A percentile compares a stretch with the other conserved stretches of the same genome.
Conservation (phyloP, 2,329 filamentous ascomycete genomes). For the Ceratocystiopsis minuta region DNA sequence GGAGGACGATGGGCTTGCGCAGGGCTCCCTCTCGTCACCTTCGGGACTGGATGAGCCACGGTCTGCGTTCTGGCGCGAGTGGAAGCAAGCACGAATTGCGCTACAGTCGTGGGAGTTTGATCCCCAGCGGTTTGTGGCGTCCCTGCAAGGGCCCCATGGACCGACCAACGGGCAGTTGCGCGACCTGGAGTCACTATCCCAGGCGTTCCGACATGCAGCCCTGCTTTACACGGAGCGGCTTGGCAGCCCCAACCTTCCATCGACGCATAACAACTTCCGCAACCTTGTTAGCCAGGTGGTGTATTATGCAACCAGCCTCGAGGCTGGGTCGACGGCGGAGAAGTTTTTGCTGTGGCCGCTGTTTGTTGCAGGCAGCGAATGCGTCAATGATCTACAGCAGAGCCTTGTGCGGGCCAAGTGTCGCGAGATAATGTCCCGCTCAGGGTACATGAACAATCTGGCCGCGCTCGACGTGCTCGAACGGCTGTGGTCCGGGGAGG, state of each 20-base stretch:
- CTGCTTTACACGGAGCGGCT: constrained; percentile 81
- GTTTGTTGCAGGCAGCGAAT: constrained; percentile 80
- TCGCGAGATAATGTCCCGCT: constrained; percentile 70
- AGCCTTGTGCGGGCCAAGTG: constrained; percentile 64
- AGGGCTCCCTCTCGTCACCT: constrained; percentile 22
- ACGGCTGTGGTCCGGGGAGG: constrained; percentile 50
- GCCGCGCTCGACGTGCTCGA: constrained; percentile 73
- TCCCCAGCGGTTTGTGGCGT: constrained; percentile 28
- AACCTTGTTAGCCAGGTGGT: constrained; percentile 67
- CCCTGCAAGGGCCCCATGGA: constrained; percentile 12
- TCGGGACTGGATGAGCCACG: constrained; percentile 38
- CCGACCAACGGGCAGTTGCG: constrained; percentile 44
- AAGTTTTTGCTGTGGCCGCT: constrained; percentile 90
- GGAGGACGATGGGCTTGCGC: constrained; percentile 32
- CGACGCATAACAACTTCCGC: constrained; percentile 61
- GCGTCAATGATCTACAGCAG: constrained; percentile 63
- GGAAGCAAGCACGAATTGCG: constrained; percentile 59
- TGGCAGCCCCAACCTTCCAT: constrained; percentile 56
- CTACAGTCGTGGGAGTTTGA: constrained; percentile 73
- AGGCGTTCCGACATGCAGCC: constrained; percentile 78
- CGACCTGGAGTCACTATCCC: constrained; percentile 67
- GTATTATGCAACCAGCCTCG: constrained; percentile 64
- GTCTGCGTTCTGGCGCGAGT: constrained; percentile 65
- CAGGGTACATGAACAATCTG: constrained; percentile 86
- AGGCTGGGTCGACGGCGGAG: constrained; percentile 52